Evolutionary conservation across 2,329 filamentous ascomycete species (phyloP), one percentile per base, ranked within the genome.

Genomic region (Pseudogymnoascus sp.): DNA sequence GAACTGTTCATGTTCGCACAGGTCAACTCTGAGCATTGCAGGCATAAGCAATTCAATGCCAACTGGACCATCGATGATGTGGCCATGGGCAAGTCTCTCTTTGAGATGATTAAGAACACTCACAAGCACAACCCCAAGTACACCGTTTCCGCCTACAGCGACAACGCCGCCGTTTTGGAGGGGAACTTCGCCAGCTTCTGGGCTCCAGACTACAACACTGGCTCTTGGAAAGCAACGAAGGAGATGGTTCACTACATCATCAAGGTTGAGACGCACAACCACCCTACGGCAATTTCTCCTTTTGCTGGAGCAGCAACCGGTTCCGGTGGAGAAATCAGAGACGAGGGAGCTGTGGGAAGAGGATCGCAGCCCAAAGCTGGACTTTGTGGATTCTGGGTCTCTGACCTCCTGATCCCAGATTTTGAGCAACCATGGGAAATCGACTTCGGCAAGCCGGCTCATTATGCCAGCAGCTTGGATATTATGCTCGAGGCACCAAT

Each of bases 1-100:
- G 94, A 99, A 77, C 81, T 97, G 21, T 97, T 97, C 81, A 97
- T 97, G 94, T 99, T 97, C 74, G 93, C 93, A 13, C 94, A 99
- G 76, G 93, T 99, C 73, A 97, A 97, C 79, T 97, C 93, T 2
- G 94, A 99, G 80, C 93, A 97, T 75, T 96, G 72, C 64, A 71
- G 75, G 59, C 77, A 80, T 64, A 96, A 97, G 79, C 89, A 95
- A 69, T 99, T 99, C 83, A 99, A 99, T 74, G 92, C 94, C 29
- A 87, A 86, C 63, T 99, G 94, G 91, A 94, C 87, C 13, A 95
- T 99, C 69, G 92, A 99, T 73, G 92, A 92, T 60, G 80, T 88
- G 67, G 78, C 81, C 66, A 94, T 92, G 81, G 81, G 84, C 50
- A 83, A 88, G 72, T 93, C 88, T 66, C 81, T 99, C 6, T 99